phyloP scores from a whole-genome alignment of 768 basidiomycete species.

The Trametes cinnabarina region DNA sequence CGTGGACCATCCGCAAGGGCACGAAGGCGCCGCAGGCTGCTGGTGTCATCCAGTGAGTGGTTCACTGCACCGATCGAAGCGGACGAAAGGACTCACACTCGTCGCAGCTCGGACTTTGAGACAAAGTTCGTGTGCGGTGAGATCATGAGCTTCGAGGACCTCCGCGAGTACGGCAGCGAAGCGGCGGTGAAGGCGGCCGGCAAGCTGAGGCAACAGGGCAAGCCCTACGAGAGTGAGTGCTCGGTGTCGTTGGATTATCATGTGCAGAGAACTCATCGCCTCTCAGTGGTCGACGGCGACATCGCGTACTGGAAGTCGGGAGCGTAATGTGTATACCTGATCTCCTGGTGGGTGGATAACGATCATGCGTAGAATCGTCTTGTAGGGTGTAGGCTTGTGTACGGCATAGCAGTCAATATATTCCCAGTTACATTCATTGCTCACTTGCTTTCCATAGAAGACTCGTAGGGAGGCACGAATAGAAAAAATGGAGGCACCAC shows the following conservation, averaged over 20 bases:
- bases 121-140: constrained; percentile 98
- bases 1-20: constrained; percentile 94
- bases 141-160: constrained; percentile 89
- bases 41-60: constrained; percentile 90
- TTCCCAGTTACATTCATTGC: neutral
- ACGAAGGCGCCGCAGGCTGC: constrained; percentile 97
- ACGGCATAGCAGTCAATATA: constrained; percentile 2
- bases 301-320: constrained; percentile 90
- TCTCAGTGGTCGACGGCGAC: constrained; percentile 78
- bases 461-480: too few relatives aligned
- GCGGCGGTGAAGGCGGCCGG: constrained; percentile 90
- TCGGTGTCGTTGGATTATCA: neutral
- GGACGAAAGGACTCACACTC: neutral
- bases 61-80: neutral
- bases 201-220: constrained; percentile 93
- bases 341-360: neutral
- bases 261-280: neutral
- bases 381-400: constrained; percentile 10
- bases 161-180: constrained; percentile 91
- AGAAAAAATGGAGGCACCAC: too few relatives aligned
- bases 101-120: constrained; percentile 85
- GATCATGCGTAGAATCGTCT: neutral
- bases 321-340: constrained; percentile 1
- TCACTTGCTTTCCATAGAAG: too few relatives aligned
- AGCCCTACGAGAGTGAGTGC: constrained; percentile 87